A percentile compares a stretch with the other conserved stretches of the same genome.
Conservation (phyloP, 306 rosid species). For the Sicyos baderoa region DNA sequence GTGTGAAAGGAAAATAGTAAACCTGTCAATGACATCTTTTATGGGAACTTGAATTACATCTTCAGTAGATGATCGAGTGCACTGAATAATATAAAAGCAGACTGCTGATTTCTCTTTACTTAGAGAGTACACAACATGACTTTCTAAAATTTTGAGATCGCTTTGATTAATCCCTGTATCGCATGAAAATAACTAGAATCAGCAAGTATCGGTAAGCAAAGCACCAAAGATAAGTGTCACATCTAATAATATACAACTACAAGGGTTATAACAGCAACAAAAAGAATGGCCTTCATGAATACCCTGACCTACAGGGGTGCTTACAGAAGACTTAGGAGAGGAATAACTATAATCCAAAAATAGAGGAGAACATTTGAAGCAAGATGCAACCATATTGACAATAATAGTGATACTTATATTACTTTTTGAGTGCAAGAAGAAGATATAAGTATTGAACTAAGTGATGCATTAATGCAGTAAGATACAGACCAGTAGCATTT, state of each 20-base stretch:
- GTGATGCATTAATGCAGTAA: slow-evolving; percentile 11
- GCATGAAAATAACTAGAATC: background rate
- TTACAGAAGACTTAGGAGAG: too few species aligned
- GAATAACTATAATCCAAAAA: too few species aligned
- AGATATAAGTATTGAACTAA: background rate
- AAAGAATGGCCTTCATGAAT: slow-evolving; percentile 1
- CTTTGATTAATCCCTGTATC: slow-evolving; percentile 43
- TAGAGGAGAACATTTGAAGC: too few species aligned
- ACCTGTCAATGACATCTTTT: slow-evolving; percentile 54
- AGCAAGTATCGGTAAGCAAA: background rate
- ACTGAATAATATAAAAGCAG: slow-evolving; percentile 56
- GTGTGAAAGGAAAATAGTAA: background rate
- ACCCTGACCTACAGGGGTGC: too few species aligned
- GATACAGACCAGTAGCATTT: slow-evolving; percentile 56
- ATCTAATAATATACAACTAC: background rate
- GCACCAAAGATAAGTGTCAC: slow-evolving; percentile 1
- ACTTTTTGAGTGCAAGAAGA: background rate
- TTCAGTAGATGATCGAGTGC: slow-evolving; percentile 28
- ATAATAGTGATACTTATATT: too few species aligned
- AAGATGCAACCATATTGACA: too few species aligned
- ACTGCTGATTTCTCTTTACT: slow-evolving; percentile 55
- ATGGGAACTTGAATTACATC: slow-evolving; percentile 38
- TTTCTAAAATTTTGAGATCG: slow-evolving; percentile 47
- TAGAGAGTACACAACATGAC: slow-evolving; percentile 49
- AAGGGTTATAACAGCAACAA: background rate